Percentiles rank a stretch among this genome's conserved stretches.
Evolutionary conservation across 352 stramenopile genomes (phyloP).

Genomic region (Globisporangium lucens): DNA sequence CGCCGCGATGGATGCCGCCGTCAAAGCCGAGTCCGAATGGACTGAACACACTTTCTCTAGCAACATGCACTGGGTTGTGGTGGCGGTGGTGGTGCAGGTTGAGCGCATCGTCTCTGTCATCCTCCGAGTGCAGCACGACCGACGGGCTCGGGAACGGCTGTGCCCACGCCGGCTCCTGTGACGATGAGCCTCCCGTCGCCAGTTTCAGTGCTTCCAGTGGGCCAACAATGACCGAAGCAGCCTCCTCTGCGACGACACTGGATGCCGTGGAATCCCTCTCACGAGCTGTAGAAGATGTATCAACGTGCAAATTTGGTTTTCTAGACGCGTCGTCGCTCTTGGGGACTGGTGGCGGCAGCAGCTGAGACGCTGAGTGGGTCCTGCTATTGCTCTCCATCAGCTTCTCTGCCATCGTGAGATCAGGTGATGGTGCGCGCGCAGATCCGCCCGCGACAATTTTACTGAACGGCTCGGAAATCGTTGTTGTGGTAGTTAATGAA

Average conservation of each 20-base stretch:
- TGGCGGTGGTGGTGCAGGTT: not conserved
- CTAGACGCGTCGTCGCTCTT: slow-evolving; percentile 13
- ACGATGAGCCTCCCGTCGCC: slow-evolving; percentile 46
- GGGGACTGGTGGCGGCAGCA: not conserved
- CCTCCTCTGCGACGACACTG: slow-evolving; percentile 10
- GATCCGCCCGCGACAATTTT: slow-evolving; percentile 39
- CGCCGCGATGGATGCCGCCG: slow-evolving; percentile 49
- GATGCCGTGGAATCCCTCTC: not conserved
- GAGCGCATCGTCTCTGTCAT: slow-evolving; percentile 28
- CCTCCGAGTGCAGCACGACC: slow-evolving; percentile 26
- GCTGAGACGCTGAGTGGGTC: not conserved
- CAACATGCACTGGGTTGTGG: not conserved
- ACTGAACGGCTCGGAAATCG: slow-evolving; percentile 37
- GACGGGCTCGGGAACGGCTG: slow-evolving; percentile 60
- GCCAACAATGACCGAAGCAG: slow-evolving; percentile 37
- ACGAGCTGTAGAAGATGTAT: slow-evolving; percentile 35
- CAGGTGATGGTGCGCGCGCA: slow-evolving; percentile 15
- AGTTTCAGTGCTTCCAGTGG: slow-evolving; percentile 73
- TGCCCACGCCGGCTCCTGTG: slow-evolving; percentile 62
- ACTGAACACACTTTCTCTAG: slow-evolving; percentile 44
- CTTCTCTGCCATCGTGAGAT: slow-evolving; percentile 16
- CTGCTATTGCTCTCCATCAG: slow-evolving; percentile 5
- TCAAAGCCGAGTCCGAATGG: slow-evolving; percentile 77
- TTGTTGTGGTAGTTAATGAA: slow-evolving; percentile 4
- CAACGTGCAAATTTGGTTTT: slow-evolving; percentile 48